Percentiles rank a stretch among this genome's conserved stretches.
These are phyloP conservation scores for Miscanthus lutarioriparius DNA, from an alignment of 176 grass and related monocot genomes.

Conservation along the genomic window DNA sequence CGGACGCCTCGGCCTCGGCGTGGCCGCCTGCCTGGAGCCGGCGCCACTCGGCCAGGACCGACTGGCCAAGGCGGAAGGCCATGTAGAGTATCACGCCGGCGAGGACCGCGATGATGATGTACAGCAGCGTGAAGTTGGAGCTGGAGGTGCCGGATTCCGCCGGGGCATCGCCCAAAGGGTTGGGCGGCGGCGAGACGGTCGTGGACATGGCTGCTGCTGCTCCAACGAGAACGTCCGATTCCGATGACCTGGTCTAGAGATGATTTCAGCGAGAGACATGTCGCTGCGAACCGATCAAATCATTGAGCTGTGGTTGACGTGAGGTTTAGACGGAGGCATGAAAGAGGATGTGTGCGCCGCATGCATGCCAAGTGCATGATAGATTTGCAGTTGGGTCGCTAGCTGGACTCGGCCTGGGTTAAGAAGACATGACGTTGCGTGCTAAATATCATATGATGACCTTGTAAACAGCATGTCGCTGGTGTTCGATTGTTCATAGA, in stretches of 20 bases:
- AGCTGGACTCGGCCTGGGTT: constrained; percentile 12
- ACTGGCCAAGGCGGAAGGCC: constrained; percentile 34
- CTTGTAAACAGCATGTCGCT: neutral
- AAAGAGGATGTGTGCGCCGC: constrained; percentile 13
- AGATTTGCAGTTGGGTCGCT: constrained; percentile 31
- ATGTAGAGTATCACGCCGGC: constrained; percentile 36
- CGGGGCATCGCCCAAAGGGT: neutral
- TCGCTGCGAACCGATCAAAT: constrained; percentile 25
- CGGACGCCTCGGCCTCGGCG: neutral
- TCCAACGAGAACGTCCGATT: neutral
- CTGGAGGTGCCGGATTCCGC: neutral
- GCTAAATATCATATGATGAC: neutral
- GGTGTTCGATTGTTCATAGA: neutral
- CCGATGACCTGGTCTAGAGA: neutral
- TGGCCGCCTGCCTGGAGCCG: neutral
- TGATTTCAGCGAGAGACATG: constrained; percentile 24
- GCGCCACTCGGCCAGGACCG: constrained; percentile 26
- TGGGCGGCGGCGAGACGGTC: neutral
- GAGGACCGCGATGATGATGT: constrained; percentile 48
- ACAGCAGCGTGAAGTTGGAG: constrained; percentile 48
- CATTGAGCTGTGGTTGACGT: constrained; percentile 34
- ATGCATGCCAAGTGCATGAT: constrained; percentile 30
- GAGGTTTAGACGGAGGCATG: constrained; percentile 19
- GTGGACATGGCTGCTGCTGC: constrained; percentile 28
- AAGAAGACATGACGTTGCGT: neutral